Evolutionary conservation across 1,284 basidiomycete genomes (phyloP), one percentile per base, ranked within the genome.

Genomic region (Sporisorium sorghi): DNA sequence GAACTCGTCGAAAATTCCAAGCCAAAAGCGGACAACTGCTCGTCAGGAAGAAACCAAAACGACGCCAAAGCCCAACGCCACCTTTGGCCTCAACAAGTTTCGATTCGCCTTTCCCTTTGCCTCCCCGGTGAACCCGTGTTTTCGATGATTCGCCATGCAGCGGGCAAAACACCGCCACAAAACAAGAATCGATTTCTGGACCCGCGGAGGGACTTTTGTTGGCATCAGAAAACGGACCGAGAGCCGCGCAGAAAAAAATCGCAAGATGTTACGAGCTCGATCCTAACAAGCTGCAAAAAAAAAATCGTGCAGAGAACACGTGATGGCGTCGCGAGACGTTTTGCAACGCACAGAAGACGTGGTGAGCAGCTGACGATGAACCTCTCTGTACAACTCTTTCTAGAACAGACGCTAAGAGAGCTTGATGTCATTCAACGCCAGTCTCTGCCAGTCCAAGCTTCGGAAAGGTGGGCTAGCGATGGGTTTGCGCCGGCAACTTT

Each of bases 321-420:
- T 65, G 62, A 65, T 58, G 43, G 5, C 12, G 62, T 65, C 62
- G 62, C 62, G 62, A 57, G 32, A 14, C 15, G 17, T 4, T 39
- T 12, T 39, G 15, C 14, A 51, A n/a, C 23, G 33, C 28, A n/a
- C 35, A 19, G 11, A 42, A 35, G 52, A 44, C 47, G 52, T 62
- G 58, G 42, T 24, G 9, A n/a, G 44, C 9, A 21, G 26, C 24
- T 47, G 44, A 8, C 19, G 11, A 42, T n/a, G n/a, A n/a, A n/a
- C n/a, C n/a, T n/a, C n/a, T n/a, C n/a, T n/a, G n/a, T n/a, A n/a
- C n/a, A n/a, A n/a, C n/a, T n/a, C n/a, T n/a, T n/a, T n/a, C n/a
- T n/a, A n/a, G n/a, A n/a, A n/a, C n/a, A n/a, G n/a, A n/a, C n/a
- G n/a, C n/a, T n/a, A n/a, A n/a, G n/a, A n/a, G n/a, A n/a, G n/a